Conservation (phyloP, 306 rosid genomes). For the Acacia confusa region DNA sequence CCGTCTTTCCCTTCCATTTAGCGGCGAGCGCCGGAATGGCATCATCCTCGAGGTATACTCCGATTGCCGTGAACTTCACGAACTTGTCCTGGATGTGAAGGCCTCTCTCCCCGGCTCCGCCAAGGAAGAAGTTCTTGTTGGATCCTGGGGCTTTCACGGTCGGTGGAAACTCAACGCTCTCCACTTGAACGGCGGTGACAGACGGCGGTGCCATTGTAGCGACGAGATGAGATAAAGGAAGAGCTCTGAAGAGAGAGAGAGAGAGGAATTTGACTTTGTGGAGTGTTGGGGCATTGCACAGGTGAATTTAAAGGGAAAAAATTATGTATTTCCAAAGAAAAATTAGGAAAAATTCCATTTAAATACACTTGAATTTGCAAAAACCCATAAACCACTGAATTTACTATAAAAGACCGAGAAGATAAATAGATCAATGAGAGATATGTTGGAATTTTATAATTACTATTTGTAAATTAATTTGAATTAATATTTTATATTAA, state of each 20-base stretch:
- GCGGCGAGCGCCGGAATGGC: neutral
- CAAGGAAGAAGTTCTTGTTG: conserved; percentile 37
- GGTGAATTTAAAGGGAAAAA: neutral
- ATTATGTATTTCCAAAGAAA: neutral
- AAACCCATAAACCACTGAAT: too few species aligned
- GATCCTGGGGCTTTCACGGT: conserved; percentile 26
- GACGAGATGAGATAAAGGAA: neutral
- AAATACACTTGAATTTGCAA: too few species aligned
- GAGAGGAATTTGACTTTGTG: neutral
- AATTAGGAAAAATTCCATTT: too few species aligned
- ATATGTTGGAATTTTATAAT: too few species aligned
- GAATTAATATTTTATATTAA: too few species aligned
- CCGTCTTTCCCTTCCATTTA: conserved; percentile 53
- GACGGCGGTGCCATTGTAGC: conserved; percentile 12
- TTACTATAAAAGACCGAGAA: too few species aligned
- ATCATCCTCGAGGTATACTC: neutral
- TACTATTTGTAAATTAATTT: too few species aligned
- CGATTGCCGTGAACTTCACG: conserved; percentile 63
- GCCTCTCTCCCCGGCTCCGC: conserved; percentile 69
- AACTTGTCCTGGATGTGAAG: conserved; percentile 62
- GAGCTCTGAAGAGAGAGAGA: fast-evolving
- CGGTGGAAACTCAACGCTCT: conserved; percentile 25
- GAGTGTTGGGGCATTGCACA: neutral
- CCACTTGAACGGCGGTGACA: conserved; percentile 28
- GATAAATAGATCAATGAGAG: too few species aligned